phyloP scores from a whole-genome alignment of 1,139 yeast species.

The Pichia sp. region DNA sequence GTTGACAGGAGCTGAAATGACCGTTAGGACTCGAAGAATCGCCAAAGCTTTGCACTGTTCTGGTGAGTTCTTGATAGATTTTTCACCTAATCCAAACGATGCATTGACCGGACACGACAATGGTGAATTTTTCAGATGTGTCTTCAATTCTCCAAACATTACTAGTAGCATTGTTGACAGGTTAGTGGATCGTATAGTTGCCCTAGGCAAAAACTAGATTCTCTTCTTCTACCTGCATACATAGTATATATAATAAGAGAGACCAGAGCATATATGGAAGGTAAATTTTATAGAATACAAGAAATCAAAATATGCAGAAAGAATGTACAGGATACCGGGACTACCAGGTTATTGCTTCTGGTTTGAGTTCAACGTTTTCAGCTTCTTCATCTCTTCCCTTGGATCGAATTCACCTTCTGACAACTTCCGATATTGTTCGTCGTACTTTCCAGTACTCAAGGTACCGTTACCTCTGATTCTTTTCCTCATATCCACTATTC shows the following conservation, averaged over 20 bases:
- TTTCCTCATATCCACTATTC: conserved; percentile 83
- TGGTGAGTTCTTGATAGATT: conserved; percentile 72
- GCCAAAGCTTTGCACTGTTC: conserved; percentile 56
- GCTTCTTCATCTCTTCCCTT: conserved; percentile 67
- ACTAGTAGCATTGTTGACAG: conserved; percentile 40
- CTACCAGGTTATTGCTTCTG: conserved; percentile 20
- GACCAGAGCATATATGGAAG: neutral
- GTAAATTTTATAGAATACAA: neutral
- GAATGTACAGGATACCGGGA: neutral
- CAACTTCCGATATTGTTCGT: conserved; percentile 75
- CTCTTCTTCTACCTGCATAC: neutral
- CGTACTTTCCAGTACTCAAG: conserved; percentile 85
- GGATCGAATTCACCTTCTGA: conserved; percentile 80
- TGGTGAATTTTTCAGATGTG: conserved; percentile 84
- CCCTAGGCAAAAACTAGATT: neutral
- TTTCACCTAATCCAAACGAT: conserved; percentile 66
- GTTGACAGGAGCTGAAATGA: conserved; percentile 38
- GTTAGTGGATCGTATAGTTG: conserved; percentile 35
- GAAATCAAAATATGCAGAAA: neutral
- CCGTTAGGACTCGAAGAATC: conserved; percentile 58
- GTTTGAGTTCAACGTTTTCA: conserved; percentile 48
- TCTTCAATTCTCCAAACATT: conserved; percentile 68
- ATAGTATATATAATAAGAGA: neutral
- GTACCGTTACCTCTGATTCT: conserved; percentile 95
- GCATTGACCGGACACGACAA: conserved; percentile 36